Evolutionary conservation across 164 flowering plant genomes (phyloP).

Genomic region (Stephania yunnanensis): DNA sequence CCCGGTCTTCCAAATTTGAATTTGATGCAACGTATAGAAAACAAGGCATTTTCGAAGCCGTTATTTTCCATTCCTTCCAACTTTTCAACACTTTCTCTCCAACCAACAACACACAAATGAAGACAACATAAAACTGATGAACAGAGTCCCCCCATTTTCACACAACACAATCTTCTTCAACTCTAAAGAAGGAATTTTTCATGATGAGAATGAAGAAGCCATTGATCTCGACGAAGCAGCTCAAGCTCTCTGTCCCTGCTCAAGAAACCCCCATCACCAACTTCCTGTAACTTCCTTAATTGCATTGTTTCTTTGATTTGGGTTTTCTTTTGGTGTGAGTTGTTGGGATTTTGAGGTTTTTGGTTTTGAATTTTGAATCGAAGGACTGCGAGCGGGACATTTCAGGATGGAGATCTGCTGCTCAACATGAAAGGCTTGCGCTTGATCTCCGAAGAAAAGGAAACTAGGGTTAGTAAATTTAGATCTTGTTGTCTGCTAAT

Average conservation of each 20-base stretch:
- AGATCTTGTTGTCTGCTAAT: neutral
- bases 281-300: constrained; percentile 53
- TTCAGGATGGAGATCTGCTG: constrained; percentile 92
- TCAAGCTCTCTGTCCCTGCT: constrained; percentile 91
- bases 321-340: neutral
- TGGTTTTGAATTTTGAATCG: constrained; percentile 2
- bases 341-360: too few relatives aligned
- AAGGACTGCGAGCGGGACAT: constrained; percentile 98
- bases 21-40: neutral
- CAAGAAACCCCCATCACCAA: constrained; percentile 69
- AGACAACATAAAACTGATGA: neutral
- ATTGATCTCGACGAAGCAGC: constrained; percentile 71
- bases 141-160: constrained; percentile 8
- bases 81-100: neutral
- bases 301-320: neutral
- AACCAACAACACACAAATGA: neutral
- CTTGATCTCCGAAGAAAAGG: constrained; percentile 67
- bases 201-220: constrained; percentile 90
- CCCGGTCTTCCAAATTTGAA: constrained; percentile 8
- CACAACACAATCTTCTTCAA: neutral
- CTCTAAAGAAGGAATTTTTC: constrained; percentile 2
- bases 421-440: constrained; percentile 86
- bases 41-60: neutral
- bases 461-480: constrained; percentile 42
- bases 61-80: neutral